These are phyloP conservation scores for Ehretia macrophylla DNA, from an alignment of 257 asterid species.

Conservation along the genomic window DNA sequence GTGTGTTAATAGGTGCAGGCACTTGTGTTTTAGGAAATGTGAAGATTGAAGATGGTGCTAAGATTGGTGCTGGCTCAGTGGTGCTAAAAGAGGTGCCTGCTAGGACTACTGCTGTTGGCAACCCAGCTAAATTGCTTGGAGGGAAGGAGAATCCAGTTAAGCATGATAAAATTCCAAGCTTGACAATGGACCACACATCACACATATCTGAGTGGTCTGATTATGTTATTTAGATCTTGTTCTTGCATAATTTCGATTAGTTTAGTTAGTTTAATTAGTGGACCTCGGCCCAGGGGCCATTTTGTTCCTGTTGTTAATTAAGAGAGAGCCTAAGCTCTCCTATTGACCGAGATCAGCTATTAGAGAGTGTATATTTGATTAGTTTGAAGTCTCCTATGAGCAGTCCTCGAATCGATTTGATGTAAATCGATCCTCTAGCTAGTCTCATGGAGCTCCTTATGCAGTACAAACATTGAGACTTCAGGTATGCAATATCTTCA, in stretches of 20 bases:
- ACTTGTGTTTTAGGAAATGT: slow-evolving; percentile 90
- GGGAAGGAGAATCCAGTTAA: slow-evolving; percentile 70
- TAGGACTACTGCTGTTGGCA: slow-evolving; percentile 85
- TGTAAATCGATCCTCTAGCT: too few species aligned
- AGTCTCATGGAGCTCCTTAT: too few species aligned
- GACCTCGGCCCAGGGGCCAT: not conserved
- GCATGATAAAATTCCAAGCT: slow-evolving; percentile 67
- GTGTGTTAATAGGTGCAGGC: slow-evolving; percentile 90
- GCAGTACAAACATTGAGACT: too few species aligned
- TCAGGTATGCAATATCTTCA: too few species aligned
- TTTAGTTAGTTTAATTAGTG: too few species aligned
- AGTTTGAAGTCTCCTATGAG: too few species aligned
- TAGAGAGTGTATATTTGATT: too few species aligned
- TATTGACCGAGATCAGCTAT: not conserved
- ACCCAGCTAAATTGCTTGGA: slow-evolving; percentile 78
- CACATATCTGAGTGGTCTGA: slow-evolving; percentile 63
- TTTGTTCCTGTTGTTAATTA: slow-evolving; percentile 2
- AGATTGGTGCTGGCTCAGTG: slow-evolving; percentile 90
- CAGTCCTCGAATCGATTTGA: too few species aligned
- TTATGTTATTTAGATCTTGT: slow-evolving; percentile 42
- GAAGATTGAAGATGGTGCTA: slow-evolving; percentile 73
- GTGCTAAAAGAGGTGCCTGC: slow-evolving; percentile 79
- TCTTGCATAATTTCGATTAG: not conserved
- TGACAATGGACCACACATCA: slow-evolving; percentile 86
- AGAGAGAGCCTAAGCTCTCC: slow-evolving; percentile 21